Evolutionary conservation across 768 basidiomycete species (phyloP).

Genomic region (Crepidotus variabilis): DNA sequence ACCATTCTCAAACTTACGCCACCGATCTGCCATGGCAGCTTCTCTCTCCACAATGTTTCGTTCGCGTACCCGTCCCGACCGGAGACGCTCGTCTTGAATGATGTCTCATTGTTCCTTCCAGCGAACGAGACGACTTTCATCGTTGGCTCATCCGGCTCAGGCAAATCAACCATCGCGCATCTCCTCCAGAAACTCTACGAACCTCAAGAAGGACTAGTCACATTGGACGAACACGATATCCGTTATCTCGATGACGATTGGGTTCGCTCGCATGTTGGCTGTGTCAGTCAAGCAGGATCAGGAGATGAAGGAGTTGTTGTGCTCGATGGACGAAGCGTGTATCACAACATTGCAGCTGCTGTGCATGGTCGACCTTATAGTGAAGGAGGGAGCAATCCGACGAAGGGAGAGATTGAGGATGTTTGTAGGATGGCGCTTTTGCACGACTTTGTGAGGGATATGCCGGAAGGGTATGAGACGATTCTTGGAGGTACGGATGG

Average conservation of each 20-base stretch:
- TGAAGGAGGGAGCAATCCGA: neutral
- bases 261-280: slow-evolving; percentile 64
- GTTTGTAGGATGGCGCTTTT: slow-evolving; percentile 85
- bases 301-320: slow-evolving; percentile 35
- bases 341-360: slow-evolving; percentile 62
- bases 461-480: slow-evolving; percentile 91
- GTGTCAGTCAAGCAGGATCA: slow-evolving; percentile 57
- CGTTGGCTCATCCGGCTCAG: slow-evolving; percentile 89
- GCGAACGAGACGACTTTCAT: slow-evolving; percentile 86
- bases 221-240: slow-evolving; percentile 79
- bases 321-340: slow-evolving; percentile 74
- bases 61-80: slow-evolving; percentile 86
- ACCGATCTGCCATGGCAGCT: slow-evolving; percentile 61
- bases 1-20: slow-evolving; percentile 66
- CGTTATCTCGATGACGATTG: slow-evolving; percentile 68
- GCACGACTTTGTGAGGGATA: slow-evolving; percentile 78
- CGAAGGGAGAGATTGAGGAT: slow-evolving; percentile 45
- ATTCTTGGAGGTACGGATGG: slow-evolving; percentile 47
- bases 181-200: slow-evolving; percentile 80
- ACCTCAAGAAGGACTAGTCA: slow-evolving; percentile 45
- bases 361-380: neutral
- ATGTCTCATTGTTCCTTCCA: slow-evolving; percentile 63
- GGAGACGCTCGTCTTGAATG: slow-evolving; percentile 59
- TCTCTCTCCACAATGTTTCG: slow-evolving; percentile 65
- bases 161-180: slow-evolving; percentile 83